Percentiles rank a stretch among this genome's conserved stretches.
These are phyloP conservation scores for Sphagnurus paluster DNA, from an alignment of 1,284 basidiomycete genomes.

Conservation along the genomic window DNA sequence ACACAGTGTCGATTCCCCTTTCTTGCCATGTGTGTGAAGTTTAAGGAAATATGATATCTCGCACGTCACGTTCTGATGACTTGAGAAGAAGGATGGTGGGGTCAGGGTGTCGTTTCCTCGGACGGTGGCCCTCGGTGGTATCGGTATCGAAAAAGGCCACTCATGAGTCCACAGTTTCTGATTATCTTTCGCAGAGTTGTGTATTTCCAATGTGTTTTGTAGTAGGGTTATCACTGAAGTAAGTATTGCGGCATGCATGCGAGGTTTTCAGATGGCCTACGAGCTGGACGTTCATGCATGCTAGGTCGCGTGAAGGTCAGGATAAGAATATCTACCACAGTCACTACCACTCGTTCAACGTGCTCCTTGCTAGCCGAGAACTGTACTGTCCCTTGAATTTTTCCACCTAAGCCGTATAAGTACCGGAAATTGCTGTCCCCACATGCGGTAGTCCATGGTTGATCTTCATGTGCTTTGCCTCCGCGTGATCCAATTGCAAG, in stretches of 20 bases:
- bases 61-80: constrained; percentile 36
- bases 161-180: constrained; percentile 28
- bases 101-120: constrained; percentile 28
- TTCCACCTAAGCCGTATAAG: constrained; percentile 42
- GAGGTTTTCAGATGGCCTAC: constrained; percentile 38
- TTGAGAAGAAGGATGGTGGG: constrained; percentile 41
- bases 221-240: constrained; percentile 27
- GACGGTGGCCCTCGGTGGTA: constrained; percentile 34
- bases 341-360: constrained; percentile 37
- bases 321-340: constrained; percentile 26
- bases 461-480: constrained; percentile 38
- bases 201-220: constrained; percentile 31
- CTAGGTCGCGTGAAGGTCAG: constrained; percentile 3
- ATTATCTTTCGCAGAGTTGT: constrained; percentile 23
- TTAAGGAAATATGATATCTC: constrained; percentile 41
- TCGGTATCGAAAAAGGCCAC: constrained; percentile 39
- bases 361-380: constrained; percentile 35
- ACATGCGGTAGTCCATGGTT: constrained; percentile 42
- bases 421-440: constrained; percentile 39
- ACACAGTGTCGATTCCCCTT: constrained; percentile 40
- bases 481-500: constrained; percentile 38
- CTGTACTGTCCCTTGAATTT: constrained; percentile 39
- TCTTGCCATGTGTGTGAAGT: constrained; percentile 39
- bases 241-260: constrained; percentile 29
- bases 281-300: constrained; percentile 28